Evolutionary conservation across 768 basidiomycete species (phyloP), one percentile per base, ranked within the genome.

Genomic region (Suillus cothurnatus): DNA sequence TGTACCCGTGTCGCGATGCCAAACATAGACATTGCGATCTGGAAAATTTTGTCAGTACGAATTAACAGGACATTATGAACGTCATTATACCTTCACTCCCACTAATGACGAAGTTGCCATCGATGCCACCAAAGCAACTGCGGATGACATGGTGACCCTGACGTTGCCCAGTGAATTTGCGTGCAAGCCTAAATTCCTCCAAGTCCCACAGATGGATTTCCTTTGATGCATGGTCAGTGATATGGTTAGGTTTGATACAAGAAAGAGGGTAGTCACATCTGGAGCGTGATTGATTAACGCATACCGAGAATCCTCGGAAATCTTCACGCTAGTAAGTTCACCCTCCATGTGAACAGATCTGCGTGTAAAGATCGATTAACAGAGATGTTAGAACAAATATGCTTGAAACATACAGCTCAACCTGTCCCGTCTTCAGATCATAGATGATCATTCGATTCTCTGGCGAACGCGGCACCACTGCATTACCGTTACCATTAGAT

Each of bases 1-100:
- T 3, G 84, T 80, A 2, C 91, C 92, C 12, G 91, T 90, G 70
- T 94, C 91, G 55, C 92, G 87, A 75, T 98, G 93, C 96, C 97
- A 99, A 41, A 98, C 86, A 79, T 98, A 97, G 53, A 99, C 90
- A 67, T 92, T 92, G 52, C 90, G 88, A 78, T 99, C 97, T 99
- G 74, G 61, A 65, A 43, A 28, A 68, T 67, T 67, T 70, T 55
- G 11, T 67, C 61, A 63, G 66, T 32, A 43, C 55, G 50, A 39
- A 61, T 17, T 57, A 31, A 55, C 38, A 17, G 49, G n/a, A 45
- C 45, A 45, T 52, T 19, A 63, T 60, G 14, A 49, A 34, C 4
- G 61, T 39, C 11, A 15, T 41, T 85, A 61, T 68, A 94, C 97
- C 97, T 88, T 98, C 97, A 72, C 95, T 97, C 26, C 97, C 97